Evolutionary conservation across 2,329 filamentous ascomycete genomes (phyloP).

Genomic region (Xylaria sp.): DNA sequence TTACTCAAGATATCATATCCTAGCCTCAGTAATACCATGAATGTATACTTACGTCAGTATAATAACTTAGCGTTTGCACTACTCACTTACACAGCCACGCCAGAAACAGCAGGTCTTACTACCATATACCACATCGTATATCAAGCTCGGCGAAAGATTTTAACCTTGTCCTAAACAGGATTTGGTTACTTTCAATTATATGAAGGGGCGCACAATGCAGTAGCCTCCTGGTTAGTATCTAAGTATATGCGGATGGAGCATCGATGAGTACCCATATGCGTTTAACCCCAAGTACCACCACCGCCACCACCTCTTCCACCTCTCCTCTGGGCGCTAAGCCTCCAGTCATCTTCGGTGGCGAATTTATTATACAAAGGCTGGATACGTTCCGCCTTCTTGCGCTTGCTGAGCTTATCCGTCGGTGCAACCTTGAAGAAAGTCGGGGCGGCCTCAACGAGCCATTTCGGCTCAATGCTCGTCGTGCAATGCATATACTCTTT

Average conservation of each 20-base stretch:
- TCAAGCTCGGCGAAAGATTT: background rate
- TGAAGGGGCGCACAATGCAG: background rate
- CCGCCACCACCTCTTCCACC: conserved; percentile 84
- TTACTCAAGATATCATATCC: background rate
- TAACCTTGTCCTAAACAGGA: background rate
- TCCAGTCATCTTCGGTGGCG: conserved; percentile 93
- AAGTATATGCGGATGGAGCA: conserved; percentile 2
- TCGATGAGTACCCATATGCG: background rate
- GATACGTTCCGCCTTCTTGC: conserved; percentile 94
- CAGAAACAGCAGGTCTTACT: too few relatives aligned
- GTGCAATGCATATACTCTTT: conserved; percentile 99
- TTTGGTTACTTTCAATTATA: background rate
- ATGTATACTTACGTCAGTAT: background rate
- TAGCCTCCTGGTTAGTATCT: background rate
- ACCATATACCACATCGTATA: background rate
- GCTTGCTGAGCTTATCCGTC: conserved; percentile 85
- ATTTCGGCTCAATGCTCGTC: conserved; percentile 92
- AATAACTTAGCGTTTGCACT: too few relatives aligned
- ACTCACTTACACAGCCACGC: too few relatives aligned
- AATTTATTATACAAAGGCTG: conserved; percentile 96
- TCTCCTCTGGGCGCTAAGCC: conserved; percentile 86
- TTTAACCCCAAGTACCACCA: conserved; percentile 91
- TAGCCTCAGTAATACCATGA: background rate
- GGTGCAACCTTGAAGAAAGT: conserved; percentile 98
- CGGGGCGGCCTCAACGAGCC: conserved; percentile 94